Conservation (phyloP, 352 stramenopile species). For the Aphanomyces cochlioides region DNA sequence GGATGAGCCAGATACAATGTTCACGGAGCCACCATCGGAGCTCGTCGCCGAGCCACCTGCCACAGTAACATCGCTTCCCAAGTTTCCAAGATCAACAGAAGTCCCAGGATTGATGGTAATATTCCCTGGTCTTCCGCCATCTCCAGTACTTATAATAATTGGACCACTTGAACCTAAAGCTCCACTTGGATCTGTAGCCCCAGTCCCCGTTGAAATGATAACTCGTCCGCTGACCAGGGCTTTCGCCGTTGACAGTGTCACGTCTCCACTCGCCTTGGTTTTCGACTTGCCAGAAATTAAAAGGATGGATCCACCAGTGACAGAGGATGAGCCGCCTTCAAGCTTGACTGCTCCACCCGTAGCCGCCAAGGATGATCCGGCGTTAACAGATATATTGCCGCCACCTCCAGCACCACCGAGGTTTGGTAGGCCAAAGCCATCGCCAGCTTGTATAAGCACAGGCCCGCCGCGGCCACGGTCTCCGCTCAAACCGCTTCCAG, state of each 20-base stretch:
- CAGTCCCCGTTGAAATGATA: slow-evolving; percentile 45
- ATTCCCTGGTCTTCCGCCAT: slow-evolving; percentile 36
- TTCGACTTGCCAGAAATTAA: slow-evolving; percentile 43
- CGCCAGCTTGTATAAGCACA: slow-evolving; percentile 66
- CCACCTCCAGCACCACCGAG: slow-evolving; percentile 73
- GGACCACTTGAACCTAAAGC: slow-evolving; percentile 37
- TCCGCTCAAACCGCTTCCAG: slow-evolving; percentile 64
- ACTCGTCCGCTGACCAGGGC: slow-evolving; percentile 43
- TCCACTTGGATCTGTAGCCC: slow-evolving; percentile 25
- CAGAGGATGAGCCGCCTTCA: slow-evolving; percentile 40
- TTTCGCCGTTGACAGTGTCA: slow-evolving; percentile 40
- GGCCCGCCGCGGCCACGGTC: slow-evolving; percentile 76
- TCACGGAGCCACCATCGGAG: slow-evolving; percentile 13
- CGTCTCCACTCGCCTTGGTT: slow-evolving; percentile 47
- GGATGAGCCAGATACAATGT: slow-evolving; percentile 4
- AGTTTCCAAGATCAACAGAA: slow-evolving; percentile 21
- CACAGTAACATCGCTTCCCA: slow-evolving; percentile 26
- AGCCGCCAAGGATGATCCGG: slow-evolving; percentile 57
- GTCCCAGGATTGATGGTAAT: slow-evolving; percentile 47
- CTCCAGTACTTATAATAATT: slow-evolving; percentile 41
- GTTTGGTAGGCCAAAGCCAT: slow-evolving; percentile 58
- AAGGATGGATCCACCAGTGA: slow-evolving; percentile 50
- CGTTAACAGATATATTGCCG: slow-evolving; percentile 60
- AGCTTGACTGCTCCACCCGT: slow-evolving; percentile 60
- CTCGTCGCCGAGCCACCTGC: slow-evolving; percentile 13